Evolutionary conservation across 768 basidiomycete species (phyloP).

Genomic region (Collybia nuda): DNA sequence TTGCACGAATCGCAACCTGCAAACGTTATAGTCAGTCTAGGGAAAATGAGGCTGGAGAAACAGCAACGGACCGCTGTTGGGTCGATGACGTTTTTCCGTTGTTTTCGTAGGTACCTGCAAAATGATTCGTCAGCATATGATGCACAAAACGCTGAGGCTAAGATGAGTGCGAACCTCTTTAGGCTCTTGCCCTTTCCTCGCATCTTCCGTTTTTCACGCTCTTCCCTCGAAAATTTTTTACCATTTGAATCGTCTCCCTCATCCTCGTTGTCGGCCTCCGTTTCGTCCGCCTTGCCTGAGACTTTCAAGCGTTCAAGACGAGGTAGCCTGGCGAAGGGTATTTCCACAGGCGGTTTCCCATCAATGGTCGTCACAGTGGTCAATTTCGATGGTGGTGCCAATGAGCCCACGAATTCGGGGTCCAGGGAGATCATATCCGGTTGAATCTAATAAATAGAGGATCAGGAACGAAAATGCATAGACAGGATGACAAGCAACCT

Average conservation of each 20-base stretch:
- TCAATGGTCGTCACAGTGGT: constrained; percentile 45
- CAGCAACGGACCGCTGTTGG: constrained; percentile 57
- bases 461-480: background rate
- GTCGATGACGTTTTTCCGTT: constrained; percentile 94
- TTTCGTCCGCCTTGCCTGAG: constrained; percentile 73
- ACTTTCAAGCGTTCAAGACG: constrained; percentile 77
- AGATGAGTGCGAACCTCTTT: constrained; percentile 53
- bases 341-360: constrained; percentile 39
- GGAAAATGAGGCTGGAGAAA: background rate
- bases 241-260: constrained; percentile 36
- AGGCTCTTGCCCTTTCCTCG: constrained; percentile 85
- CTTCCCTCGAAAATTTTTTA: constrained; percentile 46
- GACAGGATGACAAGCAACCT: constrained; percentile 42
- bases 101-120: constrained; percentile 73
- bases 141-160: background rate
- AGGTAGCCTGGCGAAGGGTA: constrained; percentile 71
- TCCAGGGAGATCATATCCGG: constrained; percentile 90
- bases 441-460: constrained; percentile 57
- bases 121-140: background rate
- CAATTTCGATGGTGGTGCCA: constrained; percentile 60
- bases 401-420: constrained; percentile 70
- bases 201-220: constrained; percentile 81
- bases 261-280: constrained; percentile 45
- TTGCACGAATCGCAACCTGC: constrained; percentile 64
- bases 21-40: background rate